Evolutionary conservation across 305 asterid genomes (phyloP).

Genomic region (Fraxinus albicans): DNA sequence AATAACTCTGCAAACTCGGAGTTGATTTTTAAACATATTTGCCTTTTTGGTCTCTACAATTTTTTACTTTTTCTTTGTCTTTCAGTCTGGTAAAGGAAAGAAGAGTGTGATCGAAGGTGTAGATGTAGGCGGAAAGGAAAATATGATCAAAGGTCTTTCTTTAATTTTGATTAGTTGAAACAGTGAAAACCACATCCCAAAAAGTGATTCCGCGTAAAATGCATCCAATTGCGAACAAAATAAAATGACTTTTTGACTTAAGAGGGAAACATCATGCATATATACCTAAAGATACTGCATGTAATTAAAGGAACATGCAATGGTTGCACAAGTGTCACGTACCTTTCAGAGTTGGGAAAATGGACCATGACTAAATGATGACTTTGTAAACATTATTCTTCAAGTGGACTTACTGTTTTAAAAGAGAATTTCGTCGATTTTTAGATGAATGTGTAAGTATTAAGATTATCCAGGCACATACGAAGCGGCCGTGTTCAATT

Average conservation of each 20-base stretch:
- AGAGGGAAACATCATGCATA: constrained; percentile 8
- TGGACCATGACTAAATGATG: constrained; percentile 20
- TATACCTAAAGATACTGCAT: constrained; percentile 20
- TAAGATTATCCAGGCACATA: background rate
- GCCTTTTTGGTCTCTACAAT: background rate
- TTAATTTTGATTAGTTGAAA: constrained; percentile 1
- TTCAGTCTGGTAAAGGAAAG: background rate
- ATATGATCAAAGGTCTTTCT: background rate
- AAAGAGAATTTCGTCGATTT: background rate
- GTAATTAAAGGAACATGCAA: constrained; percentile 32
- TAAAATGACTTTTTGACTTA: constrained; percentile 25
- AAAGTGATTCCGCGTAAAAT: constrained; percentile 14
- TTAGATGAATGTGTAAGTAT: background rate
- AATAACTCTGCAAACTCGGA: background rate
- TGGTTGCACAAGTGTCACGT: constrained; percentile 25
- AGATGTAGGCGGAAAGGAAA: background rate
- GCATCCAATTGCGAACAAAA: constrained; percentile 18
- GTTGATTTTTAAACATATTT: background rate
- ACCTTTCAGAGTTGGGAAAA: constrained; percentile 30
- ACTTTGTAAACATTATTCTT: background rate
- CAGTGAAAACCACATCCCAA: constrained; percentile 17
- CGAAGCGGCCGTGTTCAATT: background rate
- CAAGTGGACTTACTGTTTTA: background rate
- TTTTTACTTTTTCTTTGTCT: background rate
- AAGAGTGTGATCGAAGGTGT: background rate